Evolutionary conservation across 768 basidiomycete genomes (phyloP).

Genomic region (Rhodotorula paludigena): DNA sequence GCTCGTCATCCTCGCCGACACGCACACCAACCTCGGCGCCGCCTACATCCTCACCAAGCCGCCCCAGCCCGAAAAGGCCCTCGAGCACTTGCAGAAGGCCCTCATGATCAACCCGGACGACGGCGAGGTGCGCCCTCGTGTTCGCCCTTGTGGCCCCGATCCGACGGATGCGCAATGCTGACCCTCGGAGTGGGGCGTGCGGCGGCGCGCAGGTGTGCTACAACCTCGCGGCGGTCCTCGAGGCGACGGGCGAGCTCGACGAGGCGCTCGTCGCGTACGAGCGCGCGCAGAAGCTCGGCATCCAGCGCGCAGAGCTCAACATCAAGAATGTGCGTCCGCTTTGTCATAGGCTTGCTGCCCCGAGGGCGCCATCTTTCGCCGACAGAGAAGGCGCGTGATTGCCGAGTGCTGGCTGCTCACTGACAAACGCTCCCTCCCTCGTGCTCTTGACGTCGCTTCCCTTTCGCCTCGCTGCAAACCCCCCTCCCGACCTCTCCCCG

Average conservation of each 20-base stretch:
- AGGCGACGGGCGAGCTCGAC: slow-evolving; percentile 44
- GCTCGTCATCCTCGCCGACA: slow-evolving; percentile 44
- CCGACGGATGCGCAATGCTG: no score
- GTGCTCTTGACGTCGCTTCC: not conserved
- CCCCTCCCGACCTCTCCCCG: not conserved
- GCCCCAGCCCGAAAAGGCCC: slow-evolving; percentile 47
- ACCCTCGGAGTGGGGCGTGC: no score
- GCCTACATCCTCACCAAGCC: slow-evolving; percentile 48
- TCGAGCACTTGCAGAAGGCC: slow-evolving; percentile 46
- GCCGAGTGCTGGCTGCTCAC: no score
- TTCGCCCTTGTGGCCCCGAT: no score
- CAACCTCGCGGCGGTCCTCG: slow-evolving; percentile 37
- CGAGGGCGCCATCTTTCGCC: no score
- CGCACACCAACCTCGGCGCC: slow-evolving; percentile 49
- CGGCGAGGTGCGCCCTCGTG: slow-evolving; percentile 17
- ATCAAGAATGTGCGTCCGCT: slow-evolving; percentile 45
- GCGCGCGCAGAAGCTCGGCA: slow-evolving; percentile 46
- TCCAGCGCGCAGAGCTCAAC: slow-evolving; percentile 47
- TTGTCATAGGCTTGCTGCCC: no score
- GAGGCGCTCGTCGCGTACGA: slow-evolving; percentile 47
- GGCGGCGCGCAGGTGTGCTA: slow-evolving; percentile 23
- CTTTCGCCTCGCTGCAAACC: not conserved
- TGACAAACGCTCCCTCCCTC: not conserved
- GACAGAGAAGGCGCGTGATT: no score
- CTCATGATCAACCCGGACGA: slow-evolving; percentile 39